phyloP scores from a whole-genome alignment of 306 rosid species.

The Quillaja saponaria region DNA sequence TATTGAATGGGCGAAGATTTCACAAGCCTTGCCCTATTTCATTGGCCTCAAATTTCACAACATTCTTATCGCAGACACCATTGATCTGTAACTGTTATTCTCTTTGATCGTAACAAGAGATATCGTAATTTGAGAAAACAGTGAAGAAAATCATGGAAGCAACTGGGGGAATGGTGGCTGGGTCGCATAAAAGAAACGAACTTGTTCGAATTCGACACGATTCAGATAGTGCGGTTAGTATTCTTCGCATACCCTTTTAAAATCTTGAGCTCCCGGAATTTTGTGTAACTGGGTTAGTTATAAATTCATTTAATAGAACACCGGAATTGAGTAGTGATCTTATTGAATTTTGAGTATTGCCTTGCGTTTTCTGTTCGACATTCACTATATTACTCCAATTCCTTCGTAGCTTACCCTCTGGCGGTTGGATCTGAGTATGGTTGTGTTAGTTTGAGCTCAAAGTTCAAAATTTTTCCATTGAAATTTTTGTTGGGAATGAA shows the following conservation, averaged over 20 bases:
- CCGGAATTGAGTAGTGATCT: constrained; percentile 14
- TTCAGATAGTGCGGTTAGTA: constrained; percentile 84
- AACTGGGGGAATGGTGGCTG: constrained; percentile 88
- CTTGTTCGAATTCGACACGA: constrained; percentile 93
- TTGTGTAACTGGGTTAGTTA: neutral
- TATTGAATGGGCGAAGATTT: constrained; percentile 62
- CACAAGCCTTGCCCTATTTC: constrained; percentile 15
- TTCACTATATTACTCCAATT: neutral
- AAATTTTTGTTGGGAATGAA: constrained; percentile 22
- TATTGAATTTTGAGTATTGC: neutral
- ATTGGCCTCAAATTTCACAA: constrained; percentile 7
- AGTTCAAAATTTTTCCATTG: constrained; percentile 24
- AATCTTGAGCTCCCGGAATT: neutral
- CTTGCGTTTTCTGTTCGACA: neutral
- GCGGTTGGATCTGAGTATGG: constrained; percentile 31
- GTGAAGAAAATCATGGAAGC: constrained; percentile 61
- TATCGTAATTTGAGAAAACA: constrained; percentile 1
- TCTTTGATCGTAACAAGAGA: neutral
- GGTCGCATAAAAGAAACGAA: constrained; percentile 91
- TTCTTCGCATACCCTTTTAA: constrained; percentile 2
- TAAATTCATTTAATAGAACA: neutral
- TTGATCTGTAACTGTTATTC: constrained; percentile 27
- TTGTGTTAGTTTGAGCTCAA: constrained; percentile 22
- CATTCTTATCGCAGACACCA: neutral
- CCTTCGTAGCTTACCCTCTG: neutral